These are phyloP conservation scores for Bisporella sp. DNA, from an alignment of 2,329 filamentous ascomycete genomes.

Conservation along the genomic window DNA sequence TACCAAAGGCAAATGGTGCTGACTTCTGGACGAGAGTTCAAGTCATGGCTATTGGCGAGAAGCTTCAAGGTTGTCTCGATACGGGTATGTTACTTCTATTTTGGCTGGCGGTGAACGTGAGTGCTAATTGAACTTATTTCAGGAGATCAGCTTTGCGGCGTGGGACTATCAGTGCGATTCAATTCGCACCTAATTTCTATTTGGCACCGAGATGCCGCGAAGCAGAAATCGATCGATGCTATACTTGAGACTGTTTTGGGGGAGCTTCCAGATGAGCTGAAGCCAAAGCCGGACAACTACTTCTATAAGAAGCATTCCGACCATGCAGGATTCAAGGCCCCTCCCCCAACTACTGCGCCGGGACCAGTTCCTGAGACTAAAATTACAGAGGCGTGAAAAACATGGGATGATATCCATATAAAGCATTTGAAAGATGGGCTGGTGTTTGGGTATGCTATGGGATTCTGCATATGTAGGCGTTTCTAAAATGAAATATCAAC, in stretches of 20 bases:
- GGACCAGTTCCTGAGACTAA: background rate
- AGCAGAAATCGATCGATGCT: constrained; percentile 69
- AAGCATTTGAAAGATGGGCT: constrained; percentile 5
- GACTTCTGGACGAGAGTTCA: constrained; percentile 79
- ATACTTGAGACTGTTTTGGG: constrained; percentile 68
- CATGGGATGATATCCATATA: background rate
- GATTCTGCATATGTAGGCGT: constrained; percentile 8
- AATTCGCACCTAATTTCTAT: constrained; percentile 83
- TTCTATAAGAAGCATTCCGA: constrained; percentile 88
- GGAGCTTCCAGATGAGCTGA: constrained; percentile 65
- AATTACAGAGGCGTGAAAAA: background rate
- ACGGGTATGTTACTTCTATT: constrained; percentile 43
- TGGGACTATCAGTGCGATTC: constrained; percentile 82
- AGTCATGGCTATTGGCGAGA: constrained; percentile 76
- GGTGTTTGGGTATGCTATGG: constrained; percentile 2
- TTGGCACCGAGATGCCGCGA: constrained; percentile 85
- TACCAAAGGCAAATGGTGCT: constrained; percentile 66
- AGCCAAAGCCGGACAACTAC: constrained; percentile 64
- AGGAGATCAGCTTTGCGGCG: constrained; percentile 85
- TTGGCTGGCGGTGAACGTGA: constrained; percentile 1
- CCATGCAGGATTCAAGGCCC: constrained; percentile 72
- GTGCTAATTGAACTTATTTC: background rate
- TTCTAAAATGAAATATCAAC: constrained; percentile 2
- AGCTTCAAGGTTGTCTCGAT: constrained; percentile 67
- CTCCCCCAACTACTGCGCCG: constrained; percentile 17